Percentiles rank a stretch among this genome's conserved stretches.
phyloP scores from a whole-genome alignment of 1,284 basidiomycete genomes.

The Rhizoctonia solani region DNA sequence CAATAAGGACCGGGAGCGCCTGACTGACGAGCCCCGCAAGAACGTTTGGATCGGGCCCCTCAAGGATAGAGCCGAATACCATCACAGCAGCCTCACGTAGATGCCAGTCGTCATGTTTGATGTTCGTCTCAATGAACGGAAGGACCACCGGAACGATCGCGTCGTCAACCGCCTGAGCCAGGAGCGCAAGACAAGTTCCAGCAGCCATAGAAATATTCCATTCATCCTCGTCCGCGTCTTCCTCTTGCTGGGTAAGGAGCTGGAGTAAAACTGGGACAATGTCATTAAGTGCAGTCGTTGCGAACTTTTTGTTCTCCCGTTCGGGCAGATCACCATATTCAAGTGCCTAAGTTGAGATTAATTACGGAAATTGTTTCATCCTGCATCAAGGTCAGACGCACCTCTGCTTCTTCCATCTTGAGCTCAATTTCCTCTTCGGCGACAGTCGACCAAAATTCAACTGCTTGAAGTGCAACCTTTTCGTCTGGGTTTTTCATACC shows the following conservation, averaged over 20 bases:
- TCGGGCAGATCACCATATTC: slow-evolving; percentile 92
- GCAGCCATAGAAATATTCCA: slow-evolving; percentile 99
- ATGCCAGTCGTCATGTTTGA: slow-evolving; percentile 92
- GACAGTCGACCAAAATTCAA: slow-evolving; percentile 99
- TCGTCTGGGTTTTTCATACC: slow-evolving; percentile 97
- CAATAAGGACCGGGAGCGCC: slow-evolving; percentile 91
- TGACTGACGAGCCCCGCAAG: slow-evolving; percentile 92
- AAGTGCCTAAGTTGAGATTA: slow-evolving; percentile 60
- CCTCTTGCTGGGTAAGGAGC: slow-evolving; percentile 90
- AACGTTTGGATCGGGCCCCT: slow-evolving; percentile 87
- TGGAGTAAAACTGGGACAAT: slow-evolving; percentile 91
- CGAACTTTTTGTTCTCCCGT: slow-evolving; percentile 87
- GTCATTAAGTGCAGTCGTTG: slow-evolving; percentile 91
- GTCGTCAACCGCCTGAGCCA: slow-evolving; percentile 91
- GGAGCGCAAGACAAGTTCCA: slow-evolving; percentile 87
- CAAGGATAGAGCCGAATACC: slow-evolving; percentile 97
- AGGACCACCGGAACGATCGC: slow-evolving; percentile 90
- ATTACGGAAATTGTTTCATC: slow-evolving; percentile 15
- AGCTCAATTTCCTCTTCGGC: slow-evolving; percentile 97
- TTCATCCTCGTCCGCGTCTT: slow-evolving; percentile 97
- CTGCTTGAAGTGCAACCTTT: slow-evolving; percentile 90
- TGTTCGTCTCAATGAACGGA: slow-evolving; percentile 97
- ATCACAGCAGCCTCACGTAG: slow-evolving; percentile 96
- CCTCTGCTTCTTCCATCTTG: slow-evolving; percentile 90
- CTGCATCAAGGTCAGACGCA: slow-evolving; percentile 44